These are phyloP conservation scores for Kodamaea hsintzibuensis DNA, from an alignment of 805 yeast genomes.

Conservation along the genomic window DNA sequence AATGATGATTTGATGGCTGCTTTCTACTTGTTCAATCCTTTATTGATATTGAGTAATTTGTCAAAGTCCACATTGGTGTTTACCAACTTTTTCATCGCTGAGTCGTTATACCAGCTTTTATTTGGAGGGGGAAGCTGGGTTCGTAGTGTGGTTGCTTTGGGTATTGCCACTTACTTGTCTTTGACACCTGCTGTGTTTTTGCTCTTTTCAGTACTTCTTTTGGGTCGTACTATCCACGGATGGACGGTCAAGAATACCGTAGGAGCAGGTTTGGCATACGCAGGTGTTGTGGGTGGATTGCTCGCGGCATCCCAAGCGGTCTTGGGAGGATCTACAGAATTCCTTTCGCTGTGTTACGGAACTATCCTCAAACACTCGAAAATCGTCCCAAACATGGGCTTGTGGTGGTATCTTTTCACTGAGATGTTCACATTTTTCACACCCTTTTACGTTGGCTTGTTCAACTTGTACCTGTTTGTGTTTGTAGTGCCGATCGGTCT, in stretches of 20 bases:
- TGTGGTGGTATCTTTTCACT: conserved; percentile 98
- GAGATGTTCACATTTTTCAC: conserved; percentile 92
- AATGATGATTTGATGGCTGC: conserved; percentile 53
- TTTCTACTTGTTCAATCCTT: conserved; percentile 78
- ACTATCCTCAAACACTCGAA: conserved; percentile 61
- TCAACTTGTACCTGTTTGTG: conserved; percentile 69
- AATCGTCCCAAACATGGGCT: conserved; percentile 85
- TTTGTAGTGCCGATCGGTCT: conserved; percentile 75
- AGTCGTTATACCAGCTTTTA: conserved; percentile 46
- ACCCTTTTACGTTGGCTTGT: conserved; percentile 78
- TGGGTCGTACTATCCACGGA: conserved; percentile 25
- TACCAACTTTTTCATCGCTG: conserved; percentile 57
- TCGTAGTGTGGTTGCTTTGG: conserved; percentile 52
- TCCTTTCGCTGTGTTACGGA: conserved; percentile 47
- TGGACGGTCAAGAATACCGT: conserved; percentile 13
- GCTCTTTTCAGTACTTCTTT: conserved; percentile 54
- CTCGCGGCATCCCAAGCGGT: conserved; percentile 29
- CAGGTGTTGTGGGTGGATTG: conserved; percentile 15
- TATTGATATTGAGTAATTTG: conserved; percentile 64
- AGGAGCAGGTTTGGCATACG: conserved; percentile 18
- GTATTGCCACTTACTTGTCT: conserved; percentile 64
- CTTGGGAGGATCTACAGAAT: conserved; percentile 27
- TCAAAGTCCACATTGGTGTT: conserved; percentile 68
- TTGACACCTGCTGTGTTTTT: conserved; percentile 58
- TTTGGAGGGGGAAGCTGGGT: conserved; percentile 34